A percentile compares a stretch with the other conserved stretches of the same genome.
Conservation (phyloP, 495 filamentous ascomycete genomes). For the Neurospora terricola region DNA sequence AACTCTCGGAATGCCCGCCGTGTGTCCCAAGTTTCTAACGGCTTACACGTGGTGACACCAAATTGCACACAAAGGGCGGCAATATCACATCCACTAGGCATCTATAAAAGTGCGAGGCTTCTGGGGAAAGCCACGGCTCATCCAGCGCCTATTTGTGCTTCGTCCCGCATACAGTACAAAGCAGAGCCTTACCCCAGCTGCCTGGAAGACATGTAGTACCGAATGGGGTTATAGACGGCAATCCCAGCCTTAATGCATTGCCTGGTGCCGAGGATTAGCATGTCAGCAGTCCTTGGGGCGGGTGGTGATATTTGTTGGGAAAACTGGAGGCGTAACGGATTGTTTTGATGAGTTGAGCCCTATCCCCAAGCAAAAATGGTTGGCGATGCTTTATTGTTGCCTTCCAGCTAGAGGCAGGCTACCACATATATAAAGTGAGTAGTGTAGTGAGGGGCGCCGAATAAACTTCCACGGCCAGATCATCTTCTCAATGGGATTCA, state of each 20-base stretch:
- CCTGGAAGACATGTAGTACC: background rate
- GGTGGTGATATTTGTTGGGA: background rate
- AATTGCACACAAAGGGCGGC: background rate
- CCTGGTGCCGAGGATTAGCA: background rate
- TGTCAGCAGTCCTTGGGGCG: background rate
- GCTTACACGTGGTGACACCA: background rate
- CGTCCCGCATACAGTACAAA: background rate
- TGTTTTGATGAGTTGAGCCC: background rate
- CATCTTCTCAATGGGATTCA: background rate
- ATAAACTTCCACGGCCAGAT: background rate
- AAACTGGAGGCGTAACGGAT: background rate
- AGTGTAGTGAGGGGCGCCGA: background rate
- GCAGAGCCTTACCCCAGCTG: background rate
- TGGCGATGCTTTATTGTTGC: background rate
- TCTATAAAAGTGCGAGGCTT: background rate
- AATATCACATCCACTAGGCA: background rate
- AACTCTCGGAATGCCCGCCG: background rate
- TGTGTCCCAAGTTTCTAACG: background rate
- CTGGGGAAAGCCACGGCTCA: background rate
- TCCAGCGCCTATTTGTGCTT: background rate
- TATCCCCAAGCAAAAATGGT: background rate
- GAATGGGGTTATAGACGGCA: background rate
- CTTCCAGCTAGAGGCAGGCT: background rate
- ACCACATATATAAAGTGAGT: background rate
- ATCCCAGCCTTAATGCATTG: background rate